phyloP scores from a whole-genome alignment of 768 basidiomycete species.

The Neoboletus brunneissimus region DNA sequence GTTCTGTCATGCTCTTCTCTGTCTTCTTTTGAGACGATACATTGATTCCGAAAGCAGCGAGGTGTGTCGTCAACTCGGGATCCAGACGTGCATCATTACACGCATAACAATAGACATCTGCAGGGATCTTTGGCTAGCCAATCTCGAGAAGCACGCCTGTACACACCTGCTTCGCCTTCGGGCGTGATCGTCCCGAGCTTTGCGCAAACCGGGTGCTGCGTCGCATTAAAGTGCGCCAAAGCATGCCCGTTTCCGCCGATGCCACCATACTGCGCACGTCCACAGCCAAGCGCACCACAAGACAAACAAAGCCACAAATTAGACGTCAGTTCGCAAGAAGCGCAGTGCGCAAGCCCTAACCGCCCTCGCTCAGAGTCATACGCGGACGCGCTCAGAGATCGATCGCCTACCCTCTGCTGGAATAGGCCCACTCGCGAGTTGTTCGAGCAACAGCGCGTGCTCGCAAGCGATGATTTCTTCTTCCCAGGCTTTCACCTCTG shows the following conservation, averaged over 20 bases:
- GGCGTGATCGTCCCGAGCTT: slow-evolving; percentile 97
- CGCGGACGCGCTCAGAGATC: background rate
- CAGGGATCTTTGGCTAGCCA: background rate
- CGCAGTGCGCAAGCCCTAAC: slow-evolving; percentile 80
- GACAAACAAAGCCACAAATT: slow-evolving; percentile 96
- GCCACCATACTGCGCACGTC: slow-evolving; percentile 80
- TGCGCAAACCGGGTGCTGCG: slow-evolving; percentile 78
- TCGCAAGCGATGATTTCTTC: slow-evolving; percentile 89
- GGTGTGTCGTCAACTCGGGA: slow-evolving; percentile 68
- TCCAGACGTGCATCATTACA: slow-evolving; percentile 85
- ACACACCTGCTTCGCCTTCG: slow-evolving; percentile 83
- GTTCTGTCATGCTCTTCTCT: slow-evolving; percentile 94
- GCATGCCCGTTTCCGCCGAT: slow-evolving; percentile 88
- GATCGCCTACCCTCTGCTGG: slow-evolving; percentile 23
- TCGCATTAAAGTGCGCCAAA: slow-evolving; percentile 67
- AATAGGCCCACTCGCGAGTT: slow-evolving; percentile 32
- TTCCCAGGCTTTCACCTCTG: slow-evolving; percentile 97
- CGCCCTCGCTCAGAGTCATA: background rate
- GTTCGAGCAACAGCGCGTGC: slow-evolving; percentile 62
- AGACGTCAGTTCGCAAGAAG: slow-evolving; percentile 77
- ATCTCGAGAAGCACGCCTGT: background rate
- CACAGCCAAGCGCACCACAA: slow-evolving; percentile 89
- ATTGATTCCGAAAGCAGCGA: slow-evolving; percentile 84
- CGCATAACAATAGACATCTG: slow-evolving; percentile 90
- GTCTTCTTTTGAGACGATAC: slow-evolving; percentile 82